Percentiles rank a stretch among this genome's conserved stretches.
Evolutionary conservation across 805 yeast species (phyloP).

Genomic region (Starmerella powellii): DNA sequence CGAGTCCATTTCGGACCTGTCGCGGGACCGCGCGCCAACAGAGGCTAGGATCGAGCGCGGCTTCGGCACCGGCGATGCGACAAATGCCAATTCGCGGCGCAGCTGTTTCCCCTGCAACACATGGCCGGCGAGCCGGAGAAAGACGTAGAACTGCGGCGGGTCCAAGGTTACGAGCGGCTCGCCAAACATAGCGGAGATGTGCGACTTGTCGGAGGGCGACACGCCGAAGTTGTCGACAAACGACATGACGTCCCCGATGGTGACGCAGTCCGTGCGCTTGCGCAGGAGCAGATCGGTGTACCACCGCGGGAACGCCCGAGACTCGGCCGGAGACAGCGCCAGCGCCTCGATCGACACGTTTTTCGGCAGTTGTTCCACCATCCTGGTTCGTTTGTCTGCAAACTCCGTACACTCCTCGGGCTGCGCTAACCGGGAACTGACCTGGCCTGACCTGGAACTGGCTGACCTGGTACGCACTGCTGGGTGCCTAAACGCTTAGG

Average conservation of each 20-base stretch:
- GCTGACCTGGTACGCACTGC: no score
- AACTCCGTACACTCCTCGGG: no score
- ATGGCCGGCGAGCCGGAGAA: conserved; percentile 68
- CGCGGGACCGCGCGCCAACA: conserved; percentile 27
- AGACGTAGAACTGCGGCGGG: conserved; percentile 84
- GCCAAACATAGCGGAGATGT: conserved; percentile 27
- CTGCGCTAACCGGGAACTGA: no score
- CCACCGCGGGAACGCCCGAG: conserved; percentile 83
- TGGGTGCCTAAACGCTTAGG: no score
- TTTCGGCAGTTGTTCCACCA: conserved; percentile 16
- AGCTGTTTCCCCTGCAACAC: conserved; percentile 42
- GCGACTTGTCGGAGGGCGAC: conserved; percentile 37
- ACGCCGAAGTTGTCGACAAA: conserved; percentile 71
- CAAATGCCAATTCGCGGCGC: conserved; percentile 29
- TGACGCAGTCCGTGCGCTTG: conserved; percentile 49
- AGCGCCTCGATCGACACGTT: conserved; percentile 25
- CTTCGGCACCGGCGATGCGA: conserved; percentile 55
- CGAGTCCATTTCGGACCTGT: conserved; percentile 54
- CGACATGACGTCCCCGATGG: conserved; percentile 62
- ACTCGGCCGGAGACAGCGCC: conserved; percentile 66
- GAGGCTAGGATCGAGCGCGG: conserved; percentile 64
- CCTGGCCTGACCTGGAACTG: no score
- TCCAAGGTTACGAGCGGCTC: conserved; percentile 43
- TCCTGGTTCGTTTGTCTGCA: not conserved
- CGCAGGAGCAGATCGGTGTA: conserved; percentile 71